Base-by-base conservation (phyloP, 2,329 filamentous ascomycete species). In the Fusarium pseudocircinatum region DNA sequence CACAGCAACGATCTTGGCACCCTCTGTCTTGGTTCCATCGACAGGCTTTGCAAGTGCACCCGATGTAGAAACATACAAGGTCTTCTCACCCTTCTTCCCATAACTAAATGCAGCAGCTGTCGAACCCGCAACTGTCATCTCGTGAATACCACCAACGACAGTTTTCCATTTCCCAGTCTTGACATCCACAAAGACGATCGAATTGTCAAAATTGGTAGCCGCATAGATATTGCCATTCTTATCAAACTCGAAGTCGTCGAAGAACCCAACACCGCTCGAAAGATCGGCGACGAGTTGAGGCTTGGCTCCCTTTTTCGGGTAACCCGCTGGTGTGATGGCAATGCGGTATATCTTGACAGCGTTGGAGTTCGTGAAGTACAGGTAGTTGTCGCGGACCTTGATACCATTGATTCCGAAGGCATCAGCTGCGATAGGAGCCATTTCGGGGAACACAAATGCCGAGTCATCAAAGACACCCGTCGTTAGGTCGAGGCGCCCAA, bases 231-330 rank as follows among this genome's bases (percentile, higher is more conserved):
- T 69, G 1, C 75, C 75, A 1, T 59, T 37, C 2, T 24, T 16
- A 9, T 73, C 74, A 20, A 78, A 70, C 6, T 46, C 50, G 30
- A 78, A 78, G 58, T 78, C 77, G 22, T 78, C 77, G 8, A 78
- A 56, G 16, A 75, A 73, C 4, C 10, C 52, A 16, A 70, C 50
- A 1, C 37, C 18, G 1, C 24, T 52, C 0, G 77, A 76, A 7
- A 78, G 30, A 36, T 76, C 34, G 9, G 64, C 59, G 18, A 78
- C 57, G 26, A 78, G 60, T 32, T 78, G 65, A 4, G 69, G 70
- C 13, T 68, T 70, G 28, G 70, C 73, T 4, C 65, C 70, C n/a
- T 72, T 67, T 18, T 42, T 60, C 0, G 72, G 72, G 14, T 47
- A 59, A 0, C 75, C 75, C 2, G 40, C 26, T n/a, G 61, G 3